Conservation (phyloP, 129 eudicot genomes). For the Scalesia atractyloides region DNA sequence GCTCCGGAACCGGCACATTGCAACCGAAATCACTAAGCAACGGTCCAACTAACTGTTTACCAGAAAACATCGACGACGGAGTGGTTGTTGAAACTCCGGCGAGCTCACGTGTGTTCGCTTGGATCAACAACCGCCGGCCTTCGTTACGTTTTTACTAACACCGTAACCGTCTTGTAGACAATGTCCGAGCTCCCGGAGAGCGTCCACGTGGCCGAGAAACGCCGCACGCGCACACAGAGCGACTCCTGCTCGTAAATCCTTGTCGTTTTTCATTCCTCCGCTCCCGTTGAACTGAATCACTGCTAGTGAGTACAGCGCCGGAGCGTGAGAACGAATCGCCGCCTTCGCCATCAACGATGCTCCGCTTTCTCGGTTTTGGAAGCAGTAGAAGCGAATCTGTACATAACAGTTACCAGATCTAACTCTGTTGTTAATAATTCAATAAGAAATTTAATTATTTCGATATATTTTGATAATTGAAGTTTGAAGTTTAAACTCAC, state of each 20-base stretch:
- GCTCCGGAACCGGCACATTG: slow-evolving; percentile 57
- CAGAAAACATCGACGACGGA: too few relatives aligned
- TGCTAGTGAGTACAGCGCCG: not conserved
- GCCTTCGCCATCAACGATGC: slow-evolving; percentile 44
- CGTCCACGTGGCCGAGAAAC: slow-evolving; percentile 12
- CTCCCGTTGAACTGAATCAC: slow-evolving; percentile 1
- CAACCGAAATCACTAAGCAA: slow-evolving; percentile 81
- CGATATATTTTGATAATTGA: too few relatives aligned
- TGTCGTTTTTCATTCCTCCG: not conserved
- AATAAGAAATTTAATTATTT: too few relatives aligned
- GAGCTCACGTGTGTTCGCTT: slow-evolving; percentile 80
- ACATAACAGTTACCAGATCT: not conserved
- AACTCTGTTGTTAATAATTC: too few relatives aligned
- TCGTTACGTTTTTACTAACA: not conserved
- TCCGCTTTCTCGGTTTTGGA: slow-evolving; percentile 60
- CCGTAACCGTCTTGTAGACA: slow-evolving; percentile 13
- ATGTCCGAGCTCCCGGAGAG: slow-evolving; percentile 13
- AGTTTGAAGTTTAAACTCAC: slow-evolving; percentile 34
- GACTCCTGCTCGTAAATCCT: slow-evolving; percentile 1
- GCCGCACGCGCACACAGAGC: slow-evolving; percentile 12
- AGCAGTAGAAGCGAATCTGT: slow-evolving; percentile 76
- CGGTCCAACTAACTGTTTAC: slow-evolving; percentile 26
- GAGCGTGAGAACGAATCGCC: slow-evolving; percentile 14
- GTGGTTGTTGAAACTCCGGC: slow-evolving; percentile 24
- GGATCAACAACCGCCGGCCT: slow-evolving; percentile 41